phyloP scores from a whole-genome alignment of 495 filamentous ascomycete species.

The Lophiostoma macrostomum region DNA sequence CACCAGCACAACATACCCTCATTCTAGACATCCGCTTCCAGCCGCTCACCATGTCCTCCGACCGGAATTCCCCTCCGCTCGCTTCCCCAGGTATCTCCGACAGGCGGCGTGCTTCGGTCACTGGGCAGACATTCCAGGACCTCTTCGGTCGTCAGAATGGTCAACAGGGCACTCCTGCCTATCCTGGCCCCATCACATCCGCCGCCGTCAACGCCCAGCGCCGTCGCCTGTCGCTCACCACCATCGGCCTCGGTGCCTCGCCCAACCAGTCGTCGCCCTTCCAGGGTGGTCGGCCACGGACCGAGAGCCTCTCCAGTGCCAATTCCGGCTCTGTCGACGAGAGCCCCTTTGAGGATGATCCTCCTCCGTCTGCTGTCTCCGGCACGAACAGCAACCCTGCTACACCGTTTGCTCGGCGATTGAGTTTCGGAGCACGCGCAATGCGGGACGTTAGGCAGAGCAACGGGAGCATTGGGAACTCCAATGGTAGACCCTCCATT shows the following conservation, averaged over 20 bases:
- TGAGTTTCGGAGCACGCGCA: slow-evolving; percentile 89
- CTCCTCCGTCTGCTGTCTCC: slow-evolving; percentile 42
- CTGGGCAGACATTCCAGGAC: slow-evolving; percentile 41
- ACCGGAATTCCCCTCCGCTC: slow-evolving; percentile 29
- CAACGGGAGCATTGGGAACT: slow-evolving; percentile 37
- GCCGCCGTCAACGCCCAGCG: slow-evolving; percentile 63
- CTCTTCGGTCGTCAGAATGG: slow-evolving; percentile 36
- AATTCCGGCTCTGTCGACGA: slow-evolving; percentile 80
- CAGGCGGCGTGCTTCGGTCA: slow-evolving; percentile 38
- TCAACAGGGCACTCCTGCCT: slow-evolving; percentile 7
- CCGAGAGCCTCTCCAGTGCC: slow-evolving; percentile 67
- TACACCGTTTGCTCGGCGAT: slow-evolving; percentile 77
- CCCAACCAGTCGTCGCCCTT: slow-evolving; percentile 61
- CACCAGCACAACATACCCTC: neutral
- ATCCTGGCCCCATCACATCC: slow-evolving; percentile 55
- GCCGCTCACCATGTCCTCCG: slow-evolving; percentile 33
- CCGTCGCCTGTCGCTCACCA: slow-evolving; percentile 84
- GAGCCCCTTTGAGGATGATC: slow-evolving; percentile 79
- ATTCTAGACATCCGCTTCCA: neutral
- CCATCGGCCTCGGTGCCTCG: slow-evolving; percentile 78
- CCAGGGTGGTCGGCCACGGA: slow-evolving; percentile 54
- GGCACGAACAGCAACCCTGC: slow-evolving; percentile 43
- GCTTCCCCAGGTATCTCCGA: slow-evolving; percentile 27
- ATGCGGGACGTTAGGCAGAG: slow-evolving; percentile 63
- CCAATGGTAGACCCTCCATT: slow-evolving; percentile 40